Conservation (phyloP, 2,329 filamentous ascomycete species). For the Raffaelea arxii region DNA sequence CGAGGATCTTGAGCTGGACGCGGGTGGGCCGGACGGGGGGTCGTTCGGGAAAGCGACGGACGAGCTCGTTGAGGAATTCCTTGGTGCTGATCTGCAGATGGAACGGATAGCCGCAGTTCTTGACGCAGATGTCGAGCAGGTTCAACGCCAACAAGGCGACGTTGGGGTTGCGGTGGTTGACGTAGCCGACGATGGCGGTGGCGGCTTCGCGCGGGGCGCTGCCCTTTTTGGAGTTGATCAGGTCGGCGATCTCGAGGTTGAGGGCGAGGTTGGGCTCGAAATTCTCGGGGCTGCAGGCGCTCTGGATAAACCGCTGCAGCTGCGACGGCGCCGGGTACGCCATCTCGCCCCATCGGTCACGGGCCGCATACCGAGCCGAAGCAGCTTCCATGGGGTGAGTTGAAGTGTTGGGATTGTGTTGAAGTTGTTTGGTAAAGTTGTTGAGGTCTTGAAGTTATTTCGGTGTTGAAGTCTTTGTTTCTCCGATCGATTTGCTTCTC, state of each 20-base stretch:
- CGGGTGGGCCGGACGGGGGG: conserved; percentile 77
- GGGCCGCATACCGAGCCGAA: conserved; percentile 86
- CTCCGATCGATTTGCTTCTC: background rate
- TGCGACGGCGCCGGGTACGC: conserved; percentile 71
- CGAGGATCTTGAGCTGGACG: conserved; percentile 86
- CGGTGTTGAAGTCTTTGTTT: background rate
- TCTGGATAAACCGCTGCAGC: conserved; percentile 90
- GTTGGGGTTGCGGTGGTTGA: conserved; percentile 96
- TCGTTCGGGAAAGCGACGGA: conserved; percentile 88
- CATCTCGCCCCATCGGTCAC: conserved; percentile 85
- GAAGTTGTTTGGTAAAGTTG: background rate
- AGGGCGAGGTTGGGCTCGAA: conserved; percentile 96
- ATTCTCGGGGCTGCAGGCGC: conserved; percentile 93
- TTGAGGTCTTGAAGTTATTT: too few species aligned
- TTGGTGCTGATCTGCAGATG: conserved; percentile 98
- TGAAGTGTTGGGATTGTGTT: background rate
- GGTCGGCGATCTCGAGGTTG: conserved; percentile 90
- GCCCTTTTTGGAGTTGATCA: conserved; percentile 97
- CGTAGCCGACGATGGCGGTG: conserved; percentile 81
- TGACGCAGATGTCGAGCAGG: conserved; percentile 96
- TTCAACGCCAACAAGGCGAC: conserved; percentile 82
- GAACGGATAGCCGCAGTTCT: conserved; percentile 99
- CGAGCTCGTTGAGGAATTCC: conserved; percentile 96
- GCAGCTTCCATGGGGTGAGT: conserved; percentile 68
- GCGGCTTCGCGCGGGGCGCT: conserved; percentile 91